Conservation (phyloP, 2,329 filamentous ascomycete genomes). For the Epichloe uncinata region DNA sequence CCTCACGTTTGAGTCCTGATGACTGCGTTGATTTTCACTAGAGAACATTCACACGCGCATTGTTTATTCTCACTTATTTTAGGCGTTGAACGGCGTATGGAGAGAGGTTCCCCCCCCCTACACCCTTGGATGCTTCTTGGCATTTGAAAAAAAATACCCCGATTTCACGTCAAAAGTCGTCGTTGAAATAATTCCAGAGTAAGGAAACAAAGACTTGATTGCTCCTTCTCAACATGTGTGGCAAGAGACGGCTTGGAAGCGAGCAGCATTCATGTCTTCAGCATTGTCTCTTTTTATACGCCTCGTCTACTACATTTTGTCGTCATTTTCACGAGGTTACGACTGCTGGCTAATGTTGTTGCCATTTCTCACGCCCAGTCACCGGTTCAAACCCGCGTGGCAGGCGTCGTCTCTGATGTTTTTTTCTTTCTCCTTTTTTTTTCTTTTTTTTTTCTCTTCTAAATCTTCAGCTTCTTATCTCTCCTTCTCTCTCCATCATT, state of each 20-base stretch:
- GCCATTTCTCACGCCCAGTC: slow-evolving; percentile 6
- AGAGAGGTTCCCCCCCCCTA: background rate
- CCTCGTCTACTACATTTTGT: slow-evolving; percentile 9
- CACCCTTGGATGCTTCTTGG: no score
- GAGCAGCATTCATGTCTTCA: background rate
- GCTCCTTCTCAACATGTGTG: background rate
- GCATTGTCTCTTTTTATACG: slow-evolving; percentile 6
- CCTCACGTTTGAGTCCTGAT: slow-evolving; percentile 33
- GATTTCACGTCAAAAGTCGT: no score
- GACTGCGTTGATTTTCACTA: slow-evolving; percentile 13
- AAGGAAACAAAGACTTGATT: background rate
- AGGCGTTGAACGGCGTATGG: background rate
- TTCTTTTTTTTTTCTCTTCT: background rate
- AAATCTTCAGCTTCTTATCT: background rate
- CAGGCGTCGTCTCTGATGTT: slow-evolving; percentile 5
- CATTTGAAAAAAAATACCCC: no score
- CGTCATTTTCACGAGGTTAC: slow-evolving; percentile 19
- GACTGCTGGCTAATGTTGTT: slow-evolving; percentile 23
- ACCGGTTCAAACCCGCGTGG: background rate
- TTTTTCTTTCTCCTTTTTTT: no score
- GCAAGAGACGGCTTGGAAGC: background rate
- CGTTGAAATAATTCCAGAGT: no score
- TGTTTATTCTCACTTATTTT: slow-evolving; percentile 10
- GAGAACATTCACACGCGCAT: slow-evolving; percentile 12
- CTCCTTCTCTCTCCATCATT: background rate